Base-by-base conservation (phyloP, 2,329 filamentous ascomycete genomes). In the Fusarium staphyleae region DNA sequence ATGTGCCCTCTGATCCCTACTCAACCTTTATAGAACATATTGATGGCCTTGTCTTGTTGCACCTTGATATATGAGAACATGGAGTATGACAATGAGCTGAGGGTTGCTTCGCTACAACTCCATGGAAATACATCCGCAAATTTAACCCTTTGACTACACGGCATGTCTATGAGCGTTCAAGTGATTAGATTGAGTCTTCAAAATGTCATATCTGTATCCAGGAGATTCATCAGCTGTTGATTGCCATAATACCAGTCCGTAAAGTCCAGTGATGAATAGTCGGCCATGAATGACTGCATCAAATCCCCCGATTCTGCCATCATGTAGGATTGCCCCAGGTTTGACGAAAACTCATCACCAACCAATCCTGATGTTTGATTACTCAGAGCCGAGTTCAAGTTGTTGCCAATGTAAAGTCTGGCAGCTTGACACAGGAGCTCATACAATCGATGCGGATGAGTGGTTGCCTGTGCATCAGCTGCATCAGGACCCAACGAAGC, bases 381-480 rank as follows among this genome's bases (percentile, higher is more conserved):
- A 8, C 8, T 24, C 22, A 24, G 10, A 1, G 13, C 19, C 2
- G 36, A 3, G 3, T 12, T 4, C 1, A 24, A 6, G 3, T 28
- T 16, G 3, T 44, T 41, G 8, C 66, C 47, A 18, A 72, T 55
- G 29, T 69, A 68, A 3, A 72, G 55, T 3, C 65, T 62, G 3
- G 72, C 71, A 35, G 71, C 66, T 43, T 69, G 59, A 16, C 69
- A 70, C 1, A 75, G 67, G 2, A 75, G 60, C 6, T 69, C 52
- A 14, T 75, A 75, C 2, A 75, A 52, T 16, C 66, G 69, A 45
- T 72, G 62, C 0, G 71, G 70, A 22, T 74, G 70, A 11, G 71
- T 70, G 9, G 44, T 55, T 9, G 66, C 52, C 12, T 67, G 57
- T 6, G 14, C 6, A 5, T 39, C 19, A 8, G 42, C 19, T 6